A percentile compares a stretch with the other conserved stretches of the same genome.
phyloP scores from a whole-genome alignment of 805 yeast genomes.

The Candida railenensis region DNA sequence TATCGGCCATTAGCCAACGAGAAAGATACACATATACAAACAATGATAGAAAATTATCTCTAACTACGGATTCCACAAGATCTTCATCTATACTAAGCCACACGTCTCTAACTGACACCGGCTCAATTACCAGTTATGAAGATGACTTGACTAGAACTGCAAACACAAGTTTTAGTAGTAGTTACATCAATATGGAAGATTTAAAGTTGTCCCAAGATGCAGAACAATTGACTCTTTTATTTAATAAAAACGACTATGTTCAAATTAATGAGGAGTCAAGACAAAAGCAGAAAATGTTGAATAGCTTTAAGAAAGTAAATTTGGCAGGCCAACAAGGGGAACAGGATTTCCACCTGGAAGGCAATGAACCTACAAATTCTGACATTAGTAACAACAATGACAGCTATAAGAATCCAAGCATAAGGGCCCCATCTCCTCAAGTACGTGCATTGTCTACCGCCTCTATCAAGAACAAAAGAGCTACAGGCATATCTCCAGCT shows the following conservation, averaged over 20 bases:
- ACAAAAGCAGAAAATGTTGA: slow-evolving; percentile 19
- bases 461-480: not conserved
- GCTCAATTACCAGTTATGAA: slow-evolving; percentile 7
- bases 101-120: slow-evolving; percentile 18
- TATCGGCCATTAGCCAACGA: slow-evolving; percentile 36
- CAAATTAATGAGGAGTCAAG: slow-evolving; percentile 24
- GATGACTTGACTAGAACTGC: not conserved
- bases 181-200: slow-evolving; percentile 10
- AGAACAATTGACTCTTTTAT: slow-evolving; percentile 27
- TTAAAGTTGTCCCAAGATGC: slow-evolving; percentile 31
- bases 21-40: slow-evolving; percentile 28
- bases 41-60: slow-evolving; percentile 17
- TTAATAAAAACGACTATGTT: slow-evolving; percentile 23
- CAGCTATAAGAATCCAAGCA: no score
- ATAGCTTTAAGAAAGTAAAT: slow-evolving; percentile 17
- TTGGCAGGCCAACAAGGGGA: not conserved
- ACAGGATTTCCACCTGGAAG: not conserved
- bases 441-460: not conserved
- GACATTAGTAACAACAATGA: not conserved
- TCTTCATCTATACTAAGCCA: slow-evolving; percentile 46
- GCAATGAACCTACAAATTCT: not conserved
- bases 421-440: not conserved
- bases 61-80: slow-evolving; percentile 40
- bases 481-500: not conserved
- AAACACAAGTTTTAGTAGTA: not conserved